phyloP scores from a whole-genome alignment of 148 eudicot species.

The Rheum nobile region DNA sequence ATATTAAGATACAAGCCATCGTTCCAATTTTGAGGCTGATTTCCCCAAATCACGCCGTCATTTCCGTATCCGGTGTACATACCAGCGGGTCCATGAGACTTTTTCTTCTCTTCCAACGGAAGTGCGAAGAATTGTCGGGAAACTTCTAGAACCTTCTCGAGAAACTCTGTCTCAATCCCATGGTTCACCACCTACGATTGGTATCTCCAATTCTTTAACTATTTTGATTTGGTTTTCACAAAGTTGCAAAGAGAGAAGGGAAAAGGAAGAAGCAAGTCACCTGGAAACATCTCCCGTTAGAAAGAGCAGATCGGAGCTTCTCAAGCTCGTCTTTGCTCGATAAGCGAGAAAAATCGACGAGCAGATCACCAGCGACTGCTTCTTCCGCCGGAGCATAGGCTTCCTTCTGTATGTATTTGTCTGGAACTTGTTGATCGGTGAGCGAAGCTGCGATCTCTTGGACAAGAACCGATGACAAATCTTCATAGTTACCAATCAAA shows the following conservation, averaged over 20 bases:
- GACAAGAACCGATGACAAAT: not conserved
- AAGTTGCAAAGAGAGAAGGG: not conserved
- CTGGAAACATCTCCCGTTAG: not conserved
- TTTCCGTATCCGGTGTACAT: not conserved
- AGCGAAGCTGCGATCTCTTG: not conserved
- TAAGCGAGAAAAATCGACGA: not conserved
- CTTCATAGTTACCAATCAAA: not conserved
- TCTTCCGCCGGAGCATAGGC: not conserved
- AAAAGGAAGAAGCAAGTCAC: not conserved
- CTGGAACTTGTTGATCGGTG: not conserved
- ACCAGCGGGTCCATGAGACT: not conserved
- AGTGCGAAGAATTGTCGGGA: not conserved
- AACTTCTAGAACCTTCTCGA: conserved; percentile 2
- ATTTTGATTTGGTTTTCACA: not conserved
- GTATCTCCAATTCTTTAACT: not conserved
- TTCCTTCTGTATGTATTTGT: not conserved
- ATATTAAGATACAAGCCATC: not conserved
- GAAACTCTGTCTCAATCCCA: not conserved
- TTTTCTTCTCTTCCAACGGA: not conserved
- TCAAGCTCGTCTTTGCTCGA: not conserved
- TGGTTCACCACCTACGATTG: not conserved
- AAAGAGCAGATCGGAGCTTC: not conserved
- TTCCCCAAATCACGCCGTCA: not conserved
- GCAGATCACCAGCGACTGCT: not conserved
- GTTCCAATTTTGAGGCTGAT: not conserved